These are phyloP conservation scores for Tremella mesenterica DNA, from an alignment of 768 basidiomycete species.

Conservation along the genomic window DNA sequence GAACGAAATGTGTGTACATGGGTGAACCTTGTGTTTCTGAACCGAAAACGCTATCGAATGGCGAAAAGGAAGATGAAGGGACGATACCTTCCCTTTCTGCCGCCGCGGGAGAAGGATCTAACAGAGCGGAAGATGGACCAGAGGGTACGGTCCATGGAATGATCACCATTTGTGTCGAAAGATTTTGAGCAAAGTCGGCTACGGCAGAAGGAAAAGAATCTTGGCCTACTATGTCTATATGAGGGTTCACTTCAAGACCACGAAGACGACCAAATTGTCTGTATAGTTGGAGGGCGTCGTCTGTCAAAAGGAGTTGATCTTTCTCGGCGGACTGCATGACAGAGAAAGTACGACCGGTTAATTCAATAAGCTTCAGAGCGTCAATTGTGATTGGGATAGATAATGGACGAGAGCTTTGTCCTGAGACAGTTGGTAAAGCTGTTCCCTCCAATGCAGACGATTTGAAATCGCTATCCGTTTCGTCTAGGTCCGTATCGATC, in stretches of 20 bases:
- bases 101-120: slow-evolving; percentile 14
- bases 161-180: slow-evolving; percentile 63
- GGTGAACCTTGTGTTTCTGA: slow-evolving; percentile 47
- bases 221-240: slow-evolving; percentile 65
- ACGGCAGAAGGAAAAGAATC: slow-evolving; percentile 66
- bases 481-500: background rate
- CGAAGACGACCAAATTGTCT: slow-evolving; percentile 38
- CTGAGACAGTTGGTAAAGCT: background rate
- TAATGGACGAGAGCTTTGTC: slow-evolving; percentile 5
- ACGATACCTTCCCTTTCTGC: slow-evolving; percentile 11
- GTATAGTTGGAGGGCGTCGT: slow-evolving; percentile 54
- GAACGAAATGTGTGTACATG: slow-evolving; percentile 70
- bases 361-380: slow-evolving; percentile 77
- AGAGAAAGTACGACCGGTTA: slow-evolving; percentile 78
- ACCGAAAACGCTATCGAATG: slow-evolving; percentile 73
- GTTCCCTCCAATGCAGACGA: background rate
- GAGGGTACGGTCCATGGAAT: slow-evolving; percentile 62
- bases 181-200: slow-evolving; percentile 53
- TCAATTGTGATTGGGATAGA: slow-evolving; percentile 51
- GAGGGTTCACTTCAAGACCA: slow-evolving; percentile 56
- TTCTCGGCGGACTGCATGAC: slow-evolving; percentile 68
- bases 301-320: slow-evolving; percentile 48
- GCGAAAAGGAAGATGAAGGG: slow-evolving; percentile 32
- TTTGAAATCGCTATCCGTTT: too few species aligned
- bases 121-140: slow-evolving; percentile 16